Base-by-base conservation (phyloP, 2,329 filamentous ascomycete species). In the Botrytis tulipae region DNA sequence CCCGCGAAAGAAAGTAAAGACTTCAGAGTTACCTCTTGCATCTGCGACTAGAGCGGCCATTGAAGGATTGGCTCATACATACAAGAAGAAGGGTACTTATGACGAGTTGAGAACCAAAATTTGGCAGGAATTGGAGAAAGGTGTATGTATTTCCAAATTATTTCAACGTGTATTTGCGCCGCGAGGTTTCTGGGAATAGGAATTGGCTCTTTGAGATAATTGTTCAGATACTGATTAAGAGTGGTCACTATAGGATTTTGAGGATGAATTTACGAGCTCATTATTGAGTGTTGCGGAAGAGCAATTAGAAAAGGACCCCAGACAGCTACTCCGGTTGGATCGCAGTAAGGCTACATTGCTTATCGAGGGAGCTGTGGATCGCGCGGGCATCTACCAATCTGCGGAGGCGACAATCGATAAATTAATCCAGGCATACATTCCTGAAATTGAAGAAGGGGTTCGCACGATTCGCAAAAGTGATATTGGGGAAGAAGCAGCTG, bases 61-160 rank as follows among this genome's bases (percentile, higher is more conserved):
- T 73, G 92, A 95, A 78, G 88, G 87, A 25, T 87, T 95, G 35
- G 88, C 92, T n/a, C 91, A 93, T 80, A 91, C 88, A 18, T 95
- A 95, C 84, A 95, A 95, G 83, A 95, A 95, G 84, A 94, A 93
- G 82, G 93, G 93, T 75, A 92, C 92, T 73, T 96, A 95, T 80
- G 93, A 96, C 82, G 85, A 87, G 22, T 88, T 95, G 76, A 90
- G 93, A 75, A 95, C 94, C 80, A 88, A 92, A 78, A 87, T 93
- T 18, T 94, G 92, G 88, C 89, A 92, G 63, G 90, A 92, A 73
- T 93, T 93, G 77, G 89, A 91, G 79, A 87, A 88, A 44, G 91
- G 89, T 77, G 92, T 93, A 86, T 73, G 79, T 68, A 68, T 46
- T 46, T 67, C 29, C 10, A 68, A 42, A 46, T 18, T 32, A 60